phyloP scores from a whole-genome alignment of 345 rosid species.

The Populus simonii region DNA sequence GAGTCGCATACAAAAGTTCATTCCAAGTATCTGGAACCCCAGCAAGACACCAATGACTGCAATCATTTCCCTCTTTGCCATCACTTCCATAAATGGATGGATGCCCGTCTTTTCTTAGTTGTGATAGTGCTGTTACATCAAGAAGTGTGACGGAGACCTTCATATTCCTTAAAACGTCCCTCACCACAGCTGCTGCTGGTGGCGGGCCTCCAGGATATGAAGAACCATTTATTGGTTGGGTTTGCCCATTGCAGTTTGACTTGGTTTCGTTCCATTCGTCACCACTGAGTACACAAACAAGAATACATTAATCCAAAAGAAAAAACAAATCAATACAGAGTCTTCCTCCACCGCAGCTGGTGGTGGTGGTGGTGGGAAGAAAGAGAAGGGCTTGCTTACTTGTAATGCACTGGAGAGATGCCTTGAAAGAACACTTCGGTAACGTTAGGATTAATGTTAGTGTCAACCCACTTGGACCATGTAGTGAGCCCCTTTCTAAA shows the following conservation, averaged over 20 bases:
- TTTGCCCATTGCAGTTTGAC: constrained; percentile 64
- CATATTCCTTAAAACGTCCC: constrained; percentile 45
- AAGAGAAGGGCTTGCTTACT: constrained; percentile 33
- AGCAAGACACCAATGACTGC: constrained; percentile 51
- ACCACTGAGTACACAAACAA: constrained; percentile 39
- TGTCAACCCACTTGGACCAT: constrained; percentile 76
- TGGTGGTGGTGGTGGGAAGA: not conserved
- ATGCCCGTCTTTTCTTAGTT: constrained; percentile 47
- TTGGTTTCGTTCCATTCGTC: constrained; percentile 52
- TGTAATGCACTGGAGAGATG: constrained; percentile 79
- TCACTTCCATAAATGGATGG: constrained; percentile 28
- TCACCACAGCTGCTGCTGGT: constrained; percentile 49
- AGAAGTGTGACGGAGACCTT: constrained; percentile 43
- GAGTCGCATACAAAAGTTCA: constrained; percentile 20
- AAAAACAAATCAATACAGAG: no score
- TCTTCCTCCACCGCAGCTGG: no score
- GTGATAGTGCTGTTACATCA: constrained; percentile 41
- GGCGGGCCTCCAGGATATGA: constrained; percentile 67
- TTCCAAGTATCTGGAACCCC: constrained; percentile 23
- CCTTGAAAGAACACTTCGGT: constrained; percentile 73
- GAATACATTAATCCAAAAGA: no score
- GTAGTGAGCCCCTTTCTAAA: constrained; percentile 64
- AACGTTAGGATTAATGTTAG: constrained; percentile 48
- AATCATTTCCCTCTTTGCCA: constrained; percentile 31
- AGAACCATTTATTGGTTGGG: constrained; percentile 52